Conservation (phyloP, 495 filamentous ascomycete genomes). For the Daldinia decipiens region DNA sequence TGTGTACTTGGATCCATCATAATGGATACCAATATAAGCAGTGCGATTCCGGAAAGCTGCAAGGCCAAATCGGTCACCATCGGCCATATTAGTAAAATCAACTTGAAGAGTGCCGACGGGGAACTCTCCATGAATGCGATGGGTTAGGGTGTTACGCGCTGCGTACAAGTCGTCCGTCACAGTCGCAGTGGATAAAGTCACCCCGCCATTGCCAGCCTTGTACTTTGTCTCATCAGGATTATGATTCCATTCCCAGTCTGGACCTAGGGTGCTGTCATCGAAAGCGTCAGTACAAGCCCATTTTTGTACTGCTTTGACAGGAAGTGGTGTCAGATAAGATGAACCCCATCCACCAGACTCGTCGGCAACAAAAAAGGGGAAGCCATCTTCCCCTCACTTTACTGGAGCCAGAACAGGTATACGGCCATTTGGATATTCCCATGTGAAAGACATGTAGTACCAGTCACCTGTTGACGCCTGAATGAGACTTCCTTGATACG, state of each 20-base stretch:
- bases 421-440: constrained; percentile 65
- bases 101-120: constrained; percentile 59
- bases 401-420: constrained; percentile 67
- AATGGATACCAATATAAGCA: constrained; percentile 62
- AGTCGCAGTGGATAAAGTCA: constrained; percentile 61
- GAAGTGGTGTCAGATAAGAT: constrained; percentile 57
- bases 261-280: constrained; percentile 47
- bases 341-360: constrained; percentile 57
- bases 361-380: constrained; percentile 53
- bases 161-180: constrained; percentile 63
- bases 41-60: constrained; percentile 62
- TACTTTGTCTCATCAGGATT: constrained; percentile 62
- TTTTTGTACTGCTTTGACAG: constrained; percentile 31
- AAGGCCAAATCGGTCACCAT: constrained; percentile 63
- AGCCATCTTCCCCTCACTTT: constrained; percentile 61
- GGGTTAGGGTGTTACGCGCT: constrained; percentile 67
- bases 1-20: constrained; percentile 38
- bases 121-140: constrained; percentile 61
- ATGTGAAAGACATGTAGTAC: constrained; percentile 69
- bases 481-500: constrained; percentile 68
- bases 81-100: constrained; percentile 57
- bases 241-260: constrained; percentile 71
- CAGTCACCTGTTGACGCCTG: constrained; percentile 62
- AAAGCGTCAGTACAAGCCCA: constrained; percentile 59
- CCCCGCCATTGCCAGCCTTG: constrained; percentile 27